phyloP scores from a whole-genome alignment of 345 rosid species.

The Noccaea caerulescens region DNA sequence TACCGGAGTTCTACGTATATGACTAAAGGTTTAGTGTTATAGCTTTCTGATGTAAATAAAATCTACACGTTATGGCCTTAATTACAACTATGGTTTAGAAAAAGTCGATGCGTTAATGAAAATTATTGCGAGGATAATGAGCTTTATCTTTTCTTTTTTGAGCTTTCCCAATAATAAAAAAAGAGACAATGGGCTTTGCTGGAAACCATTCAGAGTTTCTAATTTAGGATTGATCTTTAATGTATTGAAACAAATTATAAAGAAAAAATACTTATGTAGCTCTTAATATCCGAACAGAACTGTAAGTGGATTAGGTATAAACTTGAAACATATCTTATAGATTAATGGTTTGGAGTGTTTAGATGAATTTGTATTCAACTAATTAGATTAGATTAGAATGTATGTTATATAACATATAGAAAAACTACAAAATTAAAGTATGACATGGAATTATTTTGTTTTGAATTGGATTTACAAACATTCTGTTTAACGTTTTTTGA shows the following conservation, averaged over 20 bases:
- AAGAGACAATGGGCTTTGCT: conserved; percentile 11
- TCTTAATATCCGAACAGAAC: not conserved
- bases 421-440: not conserved
- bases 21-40: not conserved
- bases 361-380: not conserved
- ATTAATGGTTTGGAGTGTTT: not conserved
- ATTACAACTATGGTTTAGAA: conserved; percentile 10
- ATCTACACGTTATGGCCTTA: not conserved
- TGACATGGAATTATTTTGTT: not conserved
- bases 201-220: conserved; percentile 22
- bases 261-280: not conserved
- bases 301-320: conserved; percentile 28
- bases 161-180: not conserved
- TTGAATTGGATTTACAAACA: not conserved
- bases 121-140: not conserved
- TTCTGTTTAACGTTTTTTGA: not conserved
- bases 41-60: conserved; percentile 3
- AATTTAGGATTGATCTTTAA: conserved; percentile 1
- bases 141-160: not conserved
- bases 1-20: not conserved
- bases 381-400: not conserved
- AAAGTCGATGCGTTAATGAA: conserved; percentile 5
- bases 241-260: not conserved
- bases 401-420: not conserved
- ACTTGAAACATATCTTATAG: not conserved